These are phyloP conservation scores for Sporothrix globosa DNA, from an alignment of 2,329 filamentous ascomycete species.

Conservation along the genomic window DNA sequence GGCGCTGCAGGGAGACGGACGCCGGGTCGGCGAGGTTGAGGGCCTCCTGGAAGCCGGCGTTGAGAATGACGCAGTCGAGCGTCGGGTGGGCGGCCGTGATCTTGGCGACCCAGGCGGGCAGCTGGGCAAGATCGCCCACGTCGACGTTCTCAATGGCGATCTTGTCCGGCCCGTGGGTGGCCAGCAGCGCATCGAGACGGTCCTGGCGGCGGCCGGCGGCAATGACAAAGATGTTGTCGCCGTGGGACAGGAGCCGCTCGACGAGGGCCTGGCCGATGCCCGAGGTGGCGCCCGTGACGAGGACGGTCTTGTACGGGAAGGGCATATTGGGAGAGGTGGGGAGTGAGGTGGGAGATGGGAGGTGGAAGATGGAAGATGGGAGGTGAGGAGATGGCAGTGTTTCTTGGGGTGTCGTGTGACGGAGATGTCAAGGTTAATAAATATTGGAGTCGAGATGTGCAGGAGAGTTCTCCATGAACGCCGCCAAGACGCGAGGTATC, in stretches of 20 bases:
- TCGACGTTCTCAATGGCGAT: slow-evolving; percentile 51
- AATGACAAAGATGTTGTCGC: slow-evolving; percentile 52
- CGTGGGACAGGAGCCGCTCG: slow-evolving; percentile 48
- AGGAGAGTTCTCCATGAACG: no score
- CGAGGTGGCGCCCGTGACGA: slow-evolving; percentile 59
- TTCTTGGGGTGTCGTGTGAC: no score
- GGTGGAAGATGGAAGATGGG: no score
- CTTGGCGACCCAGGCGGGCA: slow-evolving; percentile 49
- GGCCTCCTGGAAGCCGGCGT: slow-evolving; percentile 57
- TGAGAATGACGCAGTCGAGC: slow-evolving; percentile 61
- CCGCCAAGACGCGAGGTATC: no score
- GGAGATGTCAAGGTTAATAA: no score
- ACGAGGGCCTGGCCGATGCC: slow-evolving; percentile 58
- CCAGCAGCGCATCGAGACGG: slow-evolving; percentile 53
- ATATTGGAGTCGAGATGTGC: no score
- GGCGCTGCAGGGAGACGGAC: slow-evolving; percentile 42
- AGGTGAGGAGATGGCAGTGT: no score
- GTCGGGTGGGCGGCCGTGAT: slow-evolving; percentile 49
- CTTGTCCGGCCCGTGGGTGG: slow-evolving; percentile 49
- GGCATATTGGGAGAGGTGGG: slow-evolving; percentile 45
- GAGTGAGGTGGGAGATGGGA: no score
- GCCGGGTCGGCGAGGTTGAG: slow-evolving; percentile 52
- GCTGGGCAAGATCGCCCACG: slow-evolving; percentile 49
- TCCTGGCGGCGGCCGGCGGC: slow-evolving; percentile 57
- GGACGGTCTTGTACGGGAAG: slow-evolving; percentile 59